phyloP scores from a whole-genome alignment of 805 yeast species.

The Candida orba region DNA sequence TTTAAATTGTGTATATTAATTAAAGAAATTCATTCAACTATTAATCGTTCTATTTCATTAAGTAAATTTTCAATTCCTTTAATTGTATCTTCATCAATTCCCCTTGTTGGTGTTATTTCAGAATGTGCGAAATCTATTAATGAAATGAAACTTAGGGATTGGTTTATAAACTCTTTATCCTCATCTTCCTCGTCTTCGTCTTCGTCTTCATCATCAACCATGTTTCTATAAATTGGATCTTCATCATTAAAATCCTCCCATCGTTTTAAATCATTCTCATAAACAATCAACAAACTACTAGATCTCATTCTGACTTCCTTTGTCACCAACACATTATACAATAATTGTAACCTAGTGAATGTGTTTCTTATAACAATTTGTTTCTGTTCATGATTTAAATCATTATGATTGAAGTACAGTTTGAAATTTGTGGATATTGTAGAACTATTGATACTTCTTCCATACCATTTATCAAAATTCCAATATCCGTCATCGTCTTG shows the following conservation, averaged over 20 bases:
- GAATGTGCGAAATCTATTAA: conserved; percentile 93
- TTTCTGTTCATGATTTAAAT: conserved; percentile 26
- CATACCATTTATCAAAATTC: conserved; percentile 60
- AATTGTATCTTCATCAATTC: conserved; percentile 65
- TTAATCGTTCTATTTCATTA: conserved; percentile 28
- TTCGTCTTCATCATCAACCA: conserved; percentile 27
- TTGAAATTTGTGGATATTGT: conserved; percentile 40
- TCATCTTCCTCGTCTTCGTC: conserved; percentile 28
- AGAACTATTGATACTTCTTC: conserved; percentile 45
- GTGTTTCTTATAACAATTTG: conserved; percentile 38
- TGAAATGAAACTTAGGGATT: conserved; percentile 46
- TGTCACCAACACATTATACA: conserved; percentile 57
- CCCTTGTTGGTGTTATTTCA: conserved; percentile 48
- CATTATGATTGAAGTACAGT: conserved; percentile 36
- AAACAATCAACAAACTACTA: conserved; percentile 65
- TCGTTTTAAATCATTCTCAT: conserved; percentile 55
- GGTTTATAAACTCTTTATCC: conserved; percentile 28
- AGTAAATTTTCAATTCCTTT: conserved; percentile 64
- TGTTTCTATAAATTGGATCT: conserved; percentile 35
- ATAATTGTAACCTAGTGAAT: conserved; percentile 51
- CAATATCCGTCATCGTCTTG: conserved; percentile 35
- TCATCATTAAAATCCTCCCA: conserved; percentile 40
- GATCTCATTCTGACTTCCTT: conserved; percentile 62
- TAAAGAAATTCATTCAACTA: conserved; percentile 1
- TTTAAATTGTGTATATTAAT: background rate